A percentile compares a stretch with the other conserved stretches of the same genome.
Evolutionary conservation across 2,329 filamentous ascomycete genomes (phyloP).

Genomic region (Lasiodiplodia sp.): DNA sequence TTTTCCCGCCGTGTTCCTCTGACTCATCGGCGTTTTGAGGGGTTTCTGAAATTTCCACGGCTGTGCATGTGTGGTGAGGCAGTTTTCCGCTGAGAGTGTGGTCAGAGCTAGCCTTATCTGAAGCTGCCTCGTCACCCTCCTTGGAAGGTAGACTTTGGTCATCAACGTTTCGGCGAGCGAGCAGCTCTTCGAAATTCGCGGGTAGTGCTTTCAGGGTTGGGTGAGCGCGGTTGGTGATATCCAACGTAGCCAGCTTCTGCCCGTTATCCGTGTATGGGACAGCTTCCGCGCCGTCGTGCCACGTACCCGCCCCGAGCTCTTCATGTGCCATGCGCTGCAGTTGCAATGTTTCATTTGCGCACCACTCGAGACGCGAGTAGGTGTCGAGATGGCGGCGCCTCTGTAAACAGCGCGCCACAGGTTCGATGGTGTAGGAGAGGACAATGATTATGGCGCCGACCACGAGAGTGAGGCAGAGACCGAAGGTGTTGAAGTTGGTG

Average conservation of each 20-base stretch:
- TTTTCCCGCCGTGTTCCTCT: no score
- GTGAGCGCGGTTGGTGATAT: constrained; percentile 18
- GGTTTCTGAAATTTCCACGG: no score
- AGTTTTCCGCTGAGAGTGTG: no score
- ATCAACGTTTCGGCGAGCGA: neutral
- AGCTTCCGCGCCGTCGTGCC: constrained; percentile 25
- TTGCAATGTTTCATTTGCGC: constrained; percentile 30
- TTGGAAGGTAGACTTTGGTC: no score
- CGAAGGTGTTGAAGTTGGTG: constrained; percentile 36
- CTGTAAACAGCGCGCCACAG: constrained; percentile 27
- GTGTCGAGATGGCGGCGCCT: constrained; percentile 21
- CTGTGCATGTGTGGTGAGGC: no score
- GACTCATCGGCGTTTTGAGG: no score
- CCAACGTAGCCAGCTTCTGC: constrained; percentile 13
- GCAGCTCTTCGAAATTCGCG: neutral
- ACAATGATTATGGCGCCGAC: constrained; percentile 37
- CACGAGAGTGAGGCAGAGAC: constrained; percentile 36
- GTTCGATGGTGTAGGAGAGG: constrained; percentile 30
- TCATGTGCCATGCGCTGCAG: constrained; percentile 31
- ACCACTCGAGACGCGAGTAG: constrained; percentile 33
- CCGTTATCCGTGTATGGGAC: constrained; percentile 23
- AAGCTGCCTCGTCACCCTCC: no score
- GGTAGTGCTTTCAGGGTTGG: constrained; percentile 4
- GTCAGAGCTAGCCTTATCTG: no score
- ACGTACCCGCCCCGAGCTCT: constrained; percentile 29